phyloP scores from a whole-genome alignment of 768 basidiomycete species.

The Pilatotrama ljubarskyi region DNA sequence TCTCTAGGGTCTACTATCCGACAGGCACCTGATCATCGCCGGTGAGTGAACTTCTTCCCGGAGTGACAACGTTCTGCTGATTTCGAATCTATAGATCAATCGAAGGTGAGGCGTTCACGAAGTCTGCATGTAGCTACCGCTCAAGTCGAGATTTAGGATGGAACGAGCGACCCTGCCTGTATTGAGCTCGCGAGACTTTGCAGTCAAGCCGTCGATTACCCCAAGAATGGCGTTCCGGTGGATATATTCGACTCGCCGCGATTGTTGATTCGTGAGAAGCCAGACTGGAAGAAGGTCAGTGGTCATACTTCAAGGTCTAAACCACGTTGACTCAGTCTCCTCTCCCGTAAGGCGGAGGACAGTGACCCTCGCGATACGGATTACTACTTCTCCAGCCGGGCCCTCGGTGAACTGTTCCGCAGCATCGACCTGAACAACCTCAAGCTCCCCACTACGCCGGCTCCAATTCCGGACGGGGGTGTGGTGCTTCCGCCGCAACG shows the following conservation, averaged over 20 bases:
- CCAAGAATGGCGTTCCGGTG: conserved; percentile 73
- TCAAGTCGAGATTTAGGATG: conserved; percentile 42
- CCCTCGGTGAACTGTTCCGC: conserved; percentile 73
- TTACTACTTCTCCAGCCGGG: conserved; percentile 70
- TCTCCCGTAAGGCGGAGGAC: conserved; percentile 26
- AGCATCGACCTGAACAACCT: conserved; percentile 49
- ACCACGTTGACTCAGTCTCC: too few relatives aligned
- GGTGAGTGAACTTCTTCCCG: conserved; percentile 40
- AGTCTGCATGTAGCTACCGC: not conserved
- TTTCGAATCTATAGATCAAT: conserved; percentile 55
- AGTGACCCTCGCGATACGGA: conserved; percentile 52
- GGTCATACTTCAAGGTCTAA: not conserved
- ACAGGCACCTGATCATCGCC: conserved; percentile 68
- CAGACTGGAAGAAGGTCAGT: conserved; percentile 67
- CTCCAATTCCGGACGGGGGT: conserved; percentile 8
- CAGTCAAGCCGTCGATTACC: conserved; percentile 73
- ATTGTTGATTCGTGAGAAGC: conserved; percentile 63
- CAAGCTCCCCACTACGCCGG: conserved; percentile 18
- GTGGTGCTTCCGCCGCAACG: not conserved
- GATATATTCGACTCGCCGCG: conserved; percentile 51
- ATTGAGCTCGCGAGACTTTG: conserved; percentile 60
- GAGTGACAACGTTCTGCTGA: not conserved
- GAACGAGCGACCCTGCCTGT: conserved; percentile 61
- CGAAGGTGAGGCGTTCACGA: conserved; percentile 44
- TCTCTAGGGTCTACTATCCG: conserved; percentile 38